Evolutionary conservation across 2,329 filamentous ascomycete genomes (phyloP).

Genomic region (Drechmeria coniospora): DNA sequence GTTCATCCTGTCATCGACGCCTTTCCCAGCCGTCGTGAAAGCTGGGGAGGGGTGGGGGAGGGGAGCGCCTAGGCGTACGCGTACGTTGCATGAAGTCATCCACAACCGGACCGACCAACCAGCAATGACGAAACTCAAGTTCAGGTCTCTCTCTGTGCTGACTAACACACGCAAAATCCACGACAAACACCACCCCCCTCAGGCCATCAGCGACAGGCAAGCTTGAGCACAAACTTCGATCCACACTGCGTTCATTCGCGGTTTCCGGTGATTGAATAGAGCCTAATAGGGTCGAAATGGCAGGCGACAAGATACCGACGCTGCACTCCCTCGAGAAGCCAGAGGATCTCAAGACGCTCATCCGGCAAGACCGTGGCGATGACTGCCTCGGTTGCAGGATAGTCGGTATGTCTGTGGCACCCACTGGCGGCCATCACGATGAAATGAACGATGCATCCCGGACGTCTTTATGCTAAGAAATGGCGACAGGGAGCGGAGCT

Average conservation of each 20-base stretch:
- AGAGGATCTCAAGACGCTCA: constrained; percentile 42
- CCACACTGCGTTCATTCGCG: too few relatives aligned
- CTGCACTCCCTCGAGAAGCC: constrained; percentile 41
- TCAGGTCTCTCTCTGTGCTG: not conserved
- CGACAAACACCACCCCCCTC: not conserved
- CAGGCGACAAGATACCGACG: constrained; percentile 28
- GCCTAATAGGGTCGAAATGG: too few relatives aligned
- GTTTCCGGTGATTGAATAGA: too few relatives aligned
- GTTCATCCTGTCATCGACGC: constrained; percentile 45
- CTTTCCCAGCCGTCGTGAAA: constrained; percentile 11
- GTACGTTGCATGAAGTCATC: too few relatives aligned
- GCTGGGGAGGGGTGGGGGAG: constrained; percentile 6
- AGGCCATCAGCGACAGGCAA: too few relatives aligned
- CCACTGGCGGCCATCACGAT: too few relatives aligned
- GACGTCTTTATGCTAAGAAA: not conserved
- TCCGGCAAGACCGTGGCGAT: constrained; percentile 40
- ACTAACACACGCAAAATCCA: constrained; percentile 1
- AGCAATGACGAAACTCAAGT: not conserved
- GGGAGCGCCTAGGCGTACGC: too few relatives aligned
- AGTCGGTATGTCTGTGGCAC: constrained; percentile 52
- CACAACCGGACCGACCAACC: not conserved
- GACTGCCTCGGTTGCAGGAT: constrained; percentile 60
- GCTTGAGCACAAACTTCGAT: too few relatives aligned
- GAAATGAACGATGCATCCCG: not conserved
- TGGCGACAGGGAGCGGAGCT: constrained; percentile 47